A percentile compares a stretch with the other conserved stretches of the same genome.
phyloP scores from a whole-genome alignment of 2,329 filamentous ascomycete genomes.

The Aspergillus pseudoterreus region DNA sequence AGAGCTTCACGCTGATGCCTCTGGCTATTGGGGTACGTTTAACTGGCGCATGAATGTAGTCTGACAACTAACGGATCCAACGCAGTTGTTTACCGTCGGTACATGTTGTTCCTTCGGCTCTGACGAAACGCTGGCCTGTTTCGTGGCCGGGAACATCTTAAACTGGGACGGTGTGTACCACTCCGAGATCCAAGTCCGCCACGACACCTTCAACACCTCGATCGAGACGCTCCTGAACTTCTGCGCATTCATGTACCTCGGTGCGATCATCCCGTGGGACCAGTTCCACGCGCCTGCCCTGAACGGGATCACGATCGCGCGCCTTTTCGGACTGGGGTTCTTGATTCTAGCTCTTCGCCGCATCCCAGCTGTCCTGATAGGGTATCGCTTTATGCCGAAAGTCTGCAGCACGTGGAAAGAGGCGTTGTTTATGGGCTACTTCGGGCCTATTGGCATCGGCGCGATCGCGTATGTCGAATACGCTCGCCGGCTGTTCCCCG shows the following conservation, averaged over 20 bases:
- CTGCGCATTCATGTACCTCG: conserved; percentile 59
- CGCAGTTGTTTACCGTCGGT: conserved; percentile 55
- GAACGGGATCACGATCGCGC: conserved; percentile 51
- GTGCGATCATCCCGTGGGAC: conserved; percentile 53
- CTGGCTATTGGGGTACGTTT: conserved; percentile 46
- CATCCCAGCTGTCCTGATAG: conserved; percentile 53
- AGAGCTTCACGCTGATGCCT: conserved; percentile 53
- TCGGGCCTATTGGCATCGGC: conserved; percentile 44
- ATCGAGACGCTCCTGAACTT: conserved; percentile 60
- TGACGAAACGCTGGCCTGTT: conserved; percentile 60
- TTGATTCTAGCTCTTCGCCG: conserved; percentile 54
- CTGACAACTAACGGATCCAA: neutral
- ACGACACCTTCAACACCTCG: conserved; percentile 59
- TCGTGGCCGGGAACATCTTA: conserved; percentile 56
- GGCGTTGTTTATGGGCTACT: conserved; percentile 60
- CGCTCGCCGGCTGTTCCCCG: conserved; percentile 42
- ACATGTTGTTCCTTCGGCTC: conserved; percentile 56
- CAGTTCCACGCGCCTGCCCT: conserved; percentile 52
- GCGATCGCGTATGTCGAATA: conserved; percentile 48
- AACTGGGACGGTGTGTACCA: conserved; percentile 63
- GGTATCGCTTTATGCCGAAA: conserved; percentile 55
- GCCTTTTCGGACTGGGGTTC: conserved; percentile 51
- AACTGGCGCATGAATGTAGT: neutral
- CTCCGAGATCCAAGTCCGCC: conserved; percentile 51
- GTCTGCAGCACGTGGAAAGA: conserved; percentile 54